These are phyloP conservation scores for Echium plantagineum DNA, from an alignment of 257 asterid genomes.

Conservation along the genomic window DNA sequence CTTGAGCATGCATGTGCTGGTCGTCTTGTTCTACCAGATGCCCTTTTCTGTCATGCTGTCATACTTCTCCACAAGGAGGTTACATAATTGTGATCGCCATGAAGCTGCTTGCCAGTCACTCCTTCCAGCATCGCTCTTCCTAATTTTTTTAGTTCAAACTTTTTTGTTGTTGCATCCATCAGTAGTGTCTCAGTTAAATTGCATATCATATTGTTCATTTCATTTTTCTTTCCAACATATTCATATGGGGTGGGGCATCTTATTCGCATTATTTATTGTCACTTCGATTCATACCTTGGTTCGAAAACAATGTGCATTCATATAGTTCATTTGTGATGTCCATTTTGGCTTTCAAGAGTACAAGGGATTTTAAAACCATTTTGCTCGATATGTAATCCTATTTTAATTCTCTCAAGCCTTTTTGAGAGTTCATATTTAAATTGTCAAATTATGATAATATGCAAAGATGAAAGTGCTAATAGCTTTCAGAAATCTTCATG, in stretches of 20 bases:
- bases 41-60: constrained; percentile 17
- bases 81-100: constrained; percentile 14
- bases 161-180: neutral
- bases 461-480: constrained; percentile 6
- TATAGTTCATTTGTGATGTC: constrained; percentile 12
- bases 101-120: constrained; percentile 17
- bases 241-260: constrained; percentile 19
- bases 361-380: constrained; percentile 17
- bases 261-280: constrained; percentile 19
- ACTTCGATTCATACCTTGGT: constrained; percentile 6
- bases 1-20: constrained; percentile 16
- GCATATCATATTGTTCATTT: constrained; percentile 44
- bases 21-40: constrained; percentile 15
- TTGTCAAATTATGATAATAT: constrained; percentile 26
- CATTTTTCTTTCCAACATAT: constrained; percentile 21
- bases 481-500: constrained; percentile 18
- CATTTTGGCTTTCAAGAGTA: constrained; percentile 14
- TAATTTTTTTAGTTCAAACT: neutral
- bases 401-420: constrained; percentile 11
- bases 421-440: constrained; percentile 9
- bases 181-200: constrained; percentile 19
- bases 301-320: constrained; percentile 14
- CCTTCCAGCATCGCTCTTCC: constrained; percentile 9
- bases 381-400: constrained; percentile 25
- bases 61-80: constrained; percentile 10